These are phyloP conservation scores for Pythium coloratum DNA, from an alignment of 352 stramenopile species.

Conservation along the genomic window DNA sequence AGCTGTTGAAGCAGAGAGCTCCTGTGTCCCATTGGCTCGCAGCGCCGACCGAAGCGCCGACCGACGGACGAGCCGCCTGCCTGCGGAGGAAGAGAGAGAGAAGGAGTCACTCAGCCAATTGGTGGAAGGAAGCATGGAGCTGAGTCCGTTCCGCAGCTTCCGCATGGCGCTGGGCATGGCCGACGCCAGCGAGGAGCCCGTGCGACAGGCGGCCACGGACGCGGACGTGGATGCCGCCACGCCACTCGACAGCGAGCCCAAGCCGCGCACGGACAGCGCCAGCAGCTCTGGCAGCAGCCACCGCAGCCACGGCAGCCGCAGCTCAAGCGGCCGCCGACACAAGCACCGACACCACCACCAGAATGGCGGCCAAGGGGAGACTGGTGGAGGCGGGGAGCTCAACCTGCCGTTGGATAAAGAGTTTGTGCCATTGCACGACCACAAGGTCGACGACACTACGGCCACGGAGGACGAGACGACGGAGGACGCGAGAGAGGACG, in stretches of 20 bases:
- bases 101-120: not conserved
- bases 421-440: constrained; percentile 43
- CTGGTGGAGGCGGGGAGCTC: constrained; percentile 10
- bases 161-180: constrained; percentile 32
- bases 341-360: constrained; percentile 5
- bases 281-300: constrained; percentile 30
- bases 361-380: not conserved
- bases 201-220: not conserved
- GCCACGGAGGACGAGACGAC: constrained; percentile 24
- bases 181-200: not conserved
- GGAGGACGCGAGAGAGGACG: constrained; percentile 60
- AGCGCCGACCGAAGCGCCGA: not conserved
- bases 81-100: no score
- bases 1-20: constrained; percentile 1
- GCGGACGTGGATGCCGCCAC: no score
- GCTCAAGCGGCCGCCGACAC: constrained; percentile 3
- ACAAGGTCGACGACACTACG: constrained; percentile 12
- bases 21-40: not conserved
- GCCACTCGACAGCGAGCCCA: not conserved
- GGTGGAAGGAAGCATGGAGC: constrained; percentile 22
- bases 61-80: not conserved
- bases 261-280: constrained; percentile 21
- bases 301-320: constrained; percentile 24
- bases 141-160: constrained; percentile 31
- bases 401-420: constrained; percentile 50